Evolutionary conservation across 345 rosid genomes (phyloP), one percentile per base, ranked within the genome.

Genomic region (Arabidopsis suecica): DNA sequence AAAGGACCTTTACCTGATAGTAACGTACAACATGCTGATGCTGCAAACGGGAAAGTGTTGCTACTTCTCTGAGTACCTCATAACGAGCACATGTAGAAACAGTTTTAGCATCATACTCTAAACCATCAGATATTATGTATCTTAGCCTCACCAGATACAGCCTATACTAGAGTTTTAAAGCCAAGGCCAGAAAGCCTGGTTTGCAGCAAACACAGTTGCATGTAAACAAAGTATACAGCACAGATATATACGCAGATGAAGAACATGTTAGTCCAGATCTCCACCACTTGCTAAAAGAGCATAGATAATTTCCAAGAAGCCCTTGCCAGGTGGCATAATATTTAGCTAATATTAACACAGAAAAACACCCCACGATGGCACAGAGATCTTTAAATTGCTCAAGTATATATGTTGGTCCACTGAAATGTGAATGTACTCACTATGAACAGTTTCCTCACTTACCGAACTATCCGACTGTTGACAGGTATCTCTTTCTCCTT

Each of bases 11-110:
- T 54, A 94, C 98, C 93, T 94, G 98, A 87, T 91, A 94, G 81
- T 94, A 94, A 44, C 98, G 98, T 58, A 94, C 98, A 63, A 94
- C 97, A 85, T 94, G 98, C n/a, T 84, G 96, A 90, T 94, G 98
- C 69, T 94, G 97, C 83, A 94, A 85, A 48, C 97, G 98, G 6
- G 98, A 90, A 70, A 94, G 96, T 44, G 98, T 94, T 9, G 97
- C 91, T 71, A 94, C 98, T 84, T 94, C 98, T 87, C 98, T 94
- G 80, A 78, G 76, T 50, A 86, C 47, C 80, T 81, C 84, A 65
- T 25, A 14, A 81, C 9, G 41, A 74, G 55, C 78, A 64, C 37
- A 78, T 68, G 69, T 34, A 59, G 25, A 54, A 65, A 59, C 41
- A 42, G 16, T 20, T 47, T 71, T 71, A 78, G 65, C 61, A 70